Evolutionary conservation across 2,329 filamentous ascomycete species (phyloP).

Genomic region (Boeremia lycopersici): DNA sequence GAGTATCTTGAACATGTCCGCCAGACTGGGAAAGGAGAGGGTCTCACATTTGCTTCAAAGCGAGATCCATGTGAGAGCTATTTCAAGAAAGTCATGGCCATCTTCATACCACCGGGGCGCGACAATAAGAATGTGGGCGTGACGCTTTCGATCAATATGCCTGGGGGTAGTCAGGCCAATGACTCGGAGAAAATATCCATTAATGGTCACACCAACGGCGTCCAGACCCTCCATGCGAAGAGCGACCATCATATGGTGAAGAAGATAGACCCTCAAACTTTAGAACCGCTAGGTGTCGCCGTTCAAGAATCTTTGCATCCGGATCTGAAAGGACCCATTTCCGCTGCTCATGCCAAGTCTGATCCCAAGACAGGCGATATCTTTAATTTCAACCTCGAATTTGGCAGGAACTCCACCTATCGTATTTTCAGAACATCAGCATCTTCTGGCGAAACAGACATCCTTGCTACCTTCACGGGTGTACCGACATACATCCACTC

Average conservation of each 20-base stretch:
- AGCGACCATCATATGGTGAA: constrained; percentile 64
- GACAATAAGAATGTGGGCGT: constrained; percentile 67
- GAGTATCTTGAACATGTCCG: constrained; percentile 65
- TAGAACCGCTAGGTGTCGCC: constrained; percentile 73
- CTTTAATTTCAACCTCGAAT: constrained; percentile 80
- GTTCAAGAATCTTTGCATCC: constrained; percentile 69
- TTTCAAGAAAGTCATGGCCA: constrained; percentile 72
- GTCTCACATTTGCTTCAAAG: constrained; percentile 71
- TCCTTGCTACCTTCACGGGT: constrained; percentile 70
- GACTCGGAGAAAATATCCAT: constrained; percentile 16
- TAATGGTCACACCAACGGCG: constrained; percentile 44
- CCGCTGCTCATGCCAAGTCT: constrained; percentile 72
- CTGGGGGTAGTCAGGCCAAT: constrained; percentile 50
- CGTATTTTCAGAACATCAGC: constrained; percentile 71
- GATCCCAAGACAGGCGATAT: constrained; percentile 76
- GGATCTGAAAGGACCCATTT: constrained; percentile 68
- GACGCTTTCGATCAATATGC: constrained; percentile 68
- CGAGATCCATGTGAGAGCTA: constrained; percentile 75
- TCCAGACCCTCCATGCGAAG: constrained; percentile 63
- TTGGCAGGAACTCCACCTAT: constrained; percentile 65
- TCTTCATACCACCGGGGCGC: constrained; percentile 53
- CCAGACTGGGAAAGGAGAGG: constrained; percentile 61
- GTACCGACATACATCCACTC: constrained; percentile 80
- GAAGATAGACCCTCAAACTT: constrained; percentile 69
- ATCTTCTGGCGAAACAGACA: constrained; percentile 67